Base-by-base conservation (phyloP, 139 green algal species). In the Marvania coccoides region DNA sequence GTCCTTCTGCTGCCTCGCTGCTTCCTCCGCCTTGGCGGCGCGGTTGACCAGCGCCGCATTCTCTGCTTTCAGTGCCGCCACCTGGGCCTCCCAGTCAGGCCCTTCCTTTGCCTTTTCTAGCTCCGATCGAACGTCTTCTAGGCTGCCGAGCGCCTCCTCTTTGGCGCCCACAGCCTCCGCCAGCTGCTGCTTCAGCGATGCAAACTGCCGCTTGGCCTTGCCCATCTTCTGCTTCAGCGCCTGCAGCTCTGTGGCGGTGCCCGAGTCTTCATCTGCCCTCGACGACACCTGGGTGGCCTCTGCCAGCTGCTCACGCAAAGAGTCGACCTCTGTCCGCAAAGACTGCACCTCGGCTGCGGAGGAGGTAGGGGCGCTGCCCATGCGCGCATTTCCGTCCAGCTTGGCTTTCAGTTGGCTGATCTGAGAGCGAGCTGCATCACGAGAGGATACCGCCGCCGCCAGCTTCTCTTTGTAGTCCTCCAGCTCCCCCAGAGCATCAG, bases 401-500 rank as follows among this genome's bases (percentile, higher is more conserved):
- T 58, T 58, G 31, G 51, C 24, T 8, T 70, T 6, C 51, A 65
- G 34, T 51, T 51, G 19, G 19, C 19, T 51, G 19, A 51, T 51
- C 19, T 51, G 42, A 51, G 42, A 19, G 19, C 42, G 19, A 19
- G 42, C 42, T 28, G 42, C 42, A 19, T 51, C 37, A 47, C 37
- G 28, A 31, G 33, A 66, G 10, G 42, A 12, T 12, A 15, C n/a
- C 13, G 69, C 53, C 6, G 42, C 45, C 4, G 36, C 9, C 67
- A 77, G 42, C 67, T 76, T 67, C 33, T 77, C 70, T 10, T 63
- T 77, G 39, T 39, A 64, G 12, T 77, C 70, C 19, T 77, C 70
- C 9, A 77, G 69, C 46, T 77, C 70, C 9, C 70, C 70, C 53
- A 77, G 39, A 8, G 70, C 70, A 29, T 77, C 70, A 1, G 70